phyloP scores from a whole-genome alignment of 2,329 filamentous ascomycete species.

The Ophioceras dolichostomum region DNA sequence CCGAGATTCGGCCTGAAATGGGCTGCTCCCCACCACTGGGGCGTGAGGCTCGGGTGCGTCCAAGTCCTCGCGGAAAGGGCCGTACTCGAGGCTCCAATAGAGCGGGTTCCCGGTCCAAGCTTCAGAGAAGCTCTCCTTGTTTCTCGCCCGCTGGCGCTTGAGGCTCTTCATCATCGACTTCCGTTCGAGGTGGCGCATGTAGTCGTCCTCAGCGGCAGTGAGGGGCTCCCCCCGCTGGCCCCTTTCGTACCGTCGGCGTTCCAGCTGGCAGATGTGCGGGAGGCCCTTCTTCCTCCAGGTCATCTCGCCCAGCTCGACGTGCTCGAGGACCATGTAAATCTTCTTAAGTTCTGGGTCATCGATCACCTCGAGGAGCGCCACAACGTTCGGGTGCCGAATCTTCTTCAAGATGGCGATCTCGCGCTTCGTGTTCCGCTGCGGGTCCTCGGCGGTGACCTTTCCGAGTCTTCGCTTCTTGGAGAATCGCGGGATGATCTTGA shows the following conservation, averaged over 20 bases:
- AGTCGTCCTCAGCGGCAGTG: conserved; percentile 47
- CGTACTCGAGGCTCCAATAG: conserved; percentile 78
- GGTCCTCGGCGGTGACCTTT: conserved; percentile 54
- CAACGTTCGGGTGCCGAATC: conserved; percentile 93
- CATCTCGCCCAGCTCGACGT: conserved; percentile 88
- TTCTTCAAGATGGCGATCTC: conserved; percentile 99
- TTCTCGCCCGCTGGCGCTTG: conserved; percentile 40
- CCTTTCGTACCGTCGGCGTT: conserved; percentile 68
- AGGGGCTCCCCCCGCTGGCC: conserved; percentile 51
- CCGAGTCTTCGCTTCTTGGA: conserved; percentile 90
- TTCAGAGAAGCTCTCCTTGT: conserved; percentile 31
- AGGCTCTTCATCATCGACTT: conserved; percentile 44
- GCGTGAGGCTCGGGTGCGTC: conserved; percentile 25
- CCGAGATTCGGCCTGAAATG: too few relatives aligned
- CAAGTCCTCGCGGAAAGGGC: conserved; percentile 40
- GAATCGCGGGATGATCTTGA: conserved; percentile 96
- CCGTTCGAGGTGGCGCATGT: conserved; percentile 45
- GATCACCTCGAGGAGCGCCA: conserved; percentile 90
- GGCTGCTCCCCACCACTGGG: too few relatives aligned
- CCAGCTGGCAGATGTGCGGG: conserved; percentile 69
- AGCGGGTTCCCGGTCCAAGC: conserved; percentile 46
- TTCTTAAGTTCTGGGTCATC: conserved; percentile 94
- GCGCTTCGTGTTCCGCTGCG: conserved; percentile 74
- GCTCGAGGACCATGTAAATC: conserved; percentile 95
- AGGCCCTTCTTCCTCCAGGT: conserved; percentile 85